Evolutionary conservation across 129 eudicot genomes (phyloP).

Genomic region (Cynara cardunculus): DNA sequence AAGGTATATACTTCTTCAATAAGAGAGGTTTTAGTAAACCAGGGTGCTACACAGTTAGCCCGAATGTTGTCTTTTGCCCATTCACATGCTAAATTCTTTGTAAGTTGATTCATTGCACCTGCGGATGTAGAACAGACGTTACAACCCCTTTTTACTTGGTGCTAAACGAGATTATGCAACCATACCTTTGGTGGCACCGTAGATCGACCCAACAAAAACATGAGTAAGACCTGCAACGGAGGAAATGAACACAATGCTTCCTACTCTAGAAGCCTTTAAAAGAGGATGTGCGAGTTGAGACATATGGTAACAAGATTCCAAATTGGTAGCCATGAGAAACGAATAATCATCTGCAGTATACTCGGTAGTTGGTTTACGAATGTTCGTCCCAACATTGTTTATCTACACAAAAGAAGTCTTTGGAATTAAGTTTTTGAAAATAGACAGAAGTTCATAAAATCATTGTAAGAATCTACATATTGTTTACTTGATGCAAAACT

Average conservation of each 20-base stretch:
- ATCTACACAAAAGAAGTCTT: not conserved
- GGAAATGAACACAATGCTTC: constrained; percentile 23
- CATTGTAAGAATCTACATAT: not conserved
- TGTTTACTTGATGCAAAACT: no score
- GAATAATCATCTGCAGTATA: constrained; percentile 3
- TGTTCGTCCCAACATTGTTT: constrained; percentile 15
- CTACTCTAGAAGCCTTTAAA: constrained; percentile 6
- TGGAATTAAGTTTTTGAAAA: not conserved
- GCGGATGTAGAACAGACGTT: not conserved
- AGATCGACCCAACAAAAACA: not conserved
- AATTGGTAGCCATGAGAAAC: constrained; percentile 12
- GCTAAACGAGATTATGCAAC: no score
- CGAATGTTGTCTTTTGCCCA: not conserved
- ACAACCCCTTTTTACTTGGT: not conserved
- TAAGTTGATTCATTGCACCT: not conserved
- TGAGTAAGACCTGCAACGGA: constrained; percentile 10
- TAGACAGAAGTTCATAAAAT: no score
- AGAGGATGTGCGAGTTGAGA: constrained; percentile 11
- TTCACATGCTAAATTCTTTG: not conserved
- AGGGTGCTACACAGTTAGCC: not conserved
- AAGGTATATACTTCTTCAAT: not conserved
- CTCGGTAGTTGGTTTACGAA: not conserved
- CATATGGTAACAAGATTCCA: constrained; percentile 18
- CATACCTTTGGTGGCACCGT: constrained; percentile 21
- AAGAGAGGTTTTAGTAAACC: not conserved